A percentile compares a stretch with the other conserved stretches of the same genome.
Evolutionary conservation across 1,284 basidiomycete genomes (phyloP).

Genomic region (Boletus mariae): DNA sequence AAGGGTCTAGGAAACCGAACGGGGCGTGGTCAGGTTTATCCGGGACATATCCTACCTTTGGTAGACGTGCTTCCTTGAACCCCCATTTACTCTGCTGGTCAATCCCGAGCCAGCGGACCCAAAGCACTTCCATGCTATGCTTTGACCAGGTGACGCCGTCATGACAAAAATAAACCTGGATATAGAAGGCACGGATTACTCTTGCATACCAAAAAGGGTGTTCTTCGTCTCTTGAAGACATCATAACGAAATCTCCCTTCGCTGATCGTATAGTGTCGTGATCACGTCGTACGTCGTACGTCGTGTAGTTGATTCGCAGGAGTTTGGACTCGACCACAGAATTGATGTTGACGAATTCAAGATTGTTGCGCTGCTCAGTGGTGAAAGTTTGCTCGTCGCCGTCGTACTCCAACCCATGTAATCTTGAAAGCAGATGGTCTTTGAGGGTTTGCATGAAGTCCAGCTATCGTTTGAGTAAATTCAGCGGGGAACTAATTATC

Average conservation of each 20-base stretch:
- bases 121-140: conserved; percentile 6
- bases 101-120: conserved; percentile 8
- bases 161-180: not conserved
- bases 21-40: not conserved
- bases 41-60: not conserved
- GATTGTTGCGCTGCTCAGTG: not conserved
- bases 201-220: not conserved
- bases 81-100: not conserved
- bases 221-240: not conserved
- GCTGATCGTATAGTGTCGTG: not conserved
- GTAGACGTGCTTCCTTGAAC: not conserved
- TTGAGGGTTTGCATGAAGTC: not conserved
- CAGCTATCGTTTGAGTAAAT: no score
- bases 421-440: not conserved
- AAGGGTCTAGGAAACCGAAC: conserved; percentile 5
- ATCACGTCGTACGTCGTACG: not conserved
- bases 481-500: not conserved
- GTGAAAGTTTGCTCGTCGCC: not conserved
- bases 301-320: not conserved
- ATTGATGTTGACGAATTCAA: not conserved
- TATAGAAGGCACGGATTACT: not conserved
- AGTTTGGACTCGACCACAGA: not conserved
- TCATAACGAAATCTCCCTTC: not conserved
- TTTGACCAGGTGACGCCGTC: not conserved
- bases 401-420: not conserved